Evolutionary conservation across 179 eudicot genomes (phyloP).

Genomic region (Dionaea muscipula): DNA sequence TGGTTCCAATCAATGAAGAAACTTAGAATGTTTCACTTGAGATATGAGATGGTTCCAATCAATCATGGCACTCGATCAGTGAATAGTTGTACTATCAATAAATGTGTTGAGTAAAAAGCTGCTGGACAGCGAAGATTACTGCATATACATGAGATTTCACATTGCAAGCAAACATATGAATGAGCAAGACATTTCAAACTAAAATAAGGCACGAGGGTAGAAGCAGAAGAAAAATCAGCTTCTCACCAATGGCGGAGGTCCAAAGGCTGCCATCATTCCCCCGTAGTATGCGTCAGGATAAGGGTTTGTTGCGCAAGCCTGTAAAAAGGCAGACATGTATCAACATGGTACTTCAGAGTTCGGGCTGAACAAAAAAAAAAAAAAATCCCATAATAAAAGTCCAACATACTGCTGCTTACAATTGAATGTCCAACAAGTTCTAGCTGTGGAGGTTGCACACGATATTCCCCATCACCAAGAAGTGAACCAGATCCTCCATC

Average conservation of each 20-base stretch:
- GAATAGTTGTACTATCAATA: no score
- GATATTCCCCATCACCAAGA: constrained; percentile 29
- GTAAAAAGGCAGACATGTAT: constrained; percentile 10
- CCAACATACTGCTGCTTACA: no score
- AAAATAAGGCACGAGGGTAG: not conserved
- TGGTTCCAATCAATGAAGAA: no score
- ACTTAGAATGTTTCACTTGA: no score
- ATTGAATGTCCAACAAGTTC: constrained; percentile 85
- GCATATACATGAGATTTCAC: no score
- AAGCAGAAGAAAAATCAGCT: not conserved
- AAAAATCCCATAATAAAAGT: not conserved
- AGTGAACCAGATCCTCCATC: constrained; percentile 28
- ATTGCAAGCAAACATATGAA: not conserved
- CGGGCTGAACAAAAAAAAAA: not conserved
- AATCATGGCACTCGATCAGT: no score
- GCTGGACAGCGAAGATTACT: no score
- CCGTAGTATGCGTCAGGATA: constrained; percentile 71
- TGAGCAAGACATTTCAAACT: not conserved
- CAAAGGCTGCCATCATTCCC: constrained; percentile 77
- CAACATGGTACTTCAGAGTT: not conserved
- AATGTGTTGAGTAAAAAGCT: no score
- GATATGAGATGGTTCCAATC: no score
- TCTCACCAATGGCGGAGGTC: constrained; percentile 71
- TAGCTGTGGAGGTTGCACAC: constrained; percentile 44
- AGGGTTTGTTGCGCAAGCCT: constrained; percentile 69